These are phyloP conservation scores for Rosa chinensis DNA, from an alignment of 306 rosid species.

Conservation along the genomic window DNA sequence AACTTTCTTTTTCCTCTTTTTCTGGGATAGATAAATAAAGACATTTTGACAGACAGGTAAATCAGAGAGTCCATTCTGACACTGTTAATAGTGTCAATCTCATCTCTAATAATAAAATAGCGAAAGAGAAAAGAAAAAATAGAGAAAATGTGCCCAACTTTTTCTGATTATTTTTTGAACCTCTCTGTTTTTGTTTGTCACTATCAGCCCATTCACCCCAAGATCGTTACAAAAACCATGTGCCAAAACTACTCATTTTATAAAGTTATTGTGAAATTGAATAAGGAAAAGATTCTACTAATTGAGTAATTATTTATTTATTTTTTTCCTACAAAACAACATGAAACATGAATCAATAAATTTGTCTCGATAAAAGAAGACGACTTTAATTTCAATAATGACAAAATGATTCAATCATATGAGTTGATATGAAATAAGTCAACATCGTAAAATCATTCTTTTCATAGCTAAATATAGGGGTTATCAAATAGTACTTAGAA, in stretches of 20 bases:
- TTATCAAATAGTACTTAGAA: too few relatives aligned
- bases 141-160: background rate
- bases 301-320: too few relatives aligned
- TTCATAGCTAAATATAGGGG: accelerated
- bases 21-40: background rate
- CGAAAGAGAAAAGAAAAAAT: background rate
- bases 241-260: background rate
- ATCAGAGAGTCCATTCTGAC: background rate
- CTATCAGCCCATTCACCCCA: background rate
- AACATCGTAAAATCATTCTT: background rate
- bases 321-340: background rate
- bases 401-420: background rate
- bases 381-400: background rate
- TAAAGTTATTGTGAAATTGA: background rate
- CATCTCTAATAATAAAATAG: background rate
- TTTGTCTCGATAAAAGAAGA: background rate
- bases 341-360: background rate
- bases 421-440: background rate
- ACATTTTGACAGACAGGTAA: conserved; percentile 4
- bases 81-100: background rate
- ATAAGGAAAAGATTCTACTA: too few relatives aligned
- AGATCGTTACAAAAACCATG: background rate
- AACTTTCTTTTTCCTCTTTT: background rate
- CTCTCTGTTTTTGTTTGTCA: background rate
- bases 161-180: background rate